phyloP scores from a whole-genome alignment of 2,329 filamentous ascomycete genomes.

The Microdochium bolleyi region DNA sequence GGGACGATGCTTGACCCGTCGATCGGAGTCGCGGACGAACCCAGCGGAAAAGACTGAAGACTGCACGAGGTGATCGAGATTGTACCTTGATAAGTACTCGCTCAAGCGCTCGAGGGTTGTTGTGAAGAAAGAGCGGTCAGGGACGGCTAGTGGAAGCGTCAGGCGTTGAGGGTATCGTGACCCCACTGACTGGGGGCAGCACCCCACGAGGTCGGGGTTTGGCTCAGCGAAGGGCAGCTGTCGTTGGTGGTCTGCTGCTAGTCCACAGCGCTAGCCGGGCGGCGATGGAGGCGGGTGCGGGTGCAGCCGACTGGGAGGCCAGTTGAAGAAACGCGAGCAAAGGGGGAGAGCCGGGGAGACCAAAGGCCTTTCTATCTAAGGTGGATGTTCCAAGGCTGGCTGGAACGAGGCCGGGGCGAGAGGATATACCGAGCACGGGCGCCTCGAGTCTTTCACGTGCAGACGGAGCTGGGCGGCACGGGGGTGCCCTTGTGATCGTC shows the following conservation, averaged over 20 bases:
- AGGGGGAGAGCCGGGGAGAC: too few relatives aligned
- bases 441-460: neutral
- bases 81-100: neutral
- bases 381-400: neutral
- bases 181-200: neutral
- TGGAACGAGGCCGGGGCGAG: neutral
- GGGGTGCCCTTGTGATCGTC: neutral
- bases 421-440: too few relatives aligned
- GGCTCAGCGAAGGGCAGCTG: neutral
- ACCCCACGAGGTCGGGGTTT: neutral
- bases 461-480: neutral
- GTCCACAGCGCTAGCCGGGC: neutral
- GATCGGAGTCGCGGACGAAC: too few relatives aligned
- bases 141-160: neutral
- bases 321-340: too few relatives aligned
- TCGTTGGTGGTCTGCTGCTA: neutral
- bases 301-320: too few relatives aligned
- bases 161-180: neutral
- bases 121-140: neutral
- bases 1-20: too few relatives aligned
- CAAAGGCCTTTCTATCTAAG: too few relatives aligned
- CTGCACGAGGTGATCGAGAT: too few relatives aligned
- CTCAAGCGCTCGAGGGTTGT: neutral
- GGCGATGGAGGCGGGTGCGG: too few relatives aligned
- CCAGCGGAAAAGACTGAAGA: too few relatives aligned